Evolutionary conservation across 2,329 filamentous ascomycete genomes (phyloP).

Genomic region (Pyrenophora tritici-repentis): DNA sequence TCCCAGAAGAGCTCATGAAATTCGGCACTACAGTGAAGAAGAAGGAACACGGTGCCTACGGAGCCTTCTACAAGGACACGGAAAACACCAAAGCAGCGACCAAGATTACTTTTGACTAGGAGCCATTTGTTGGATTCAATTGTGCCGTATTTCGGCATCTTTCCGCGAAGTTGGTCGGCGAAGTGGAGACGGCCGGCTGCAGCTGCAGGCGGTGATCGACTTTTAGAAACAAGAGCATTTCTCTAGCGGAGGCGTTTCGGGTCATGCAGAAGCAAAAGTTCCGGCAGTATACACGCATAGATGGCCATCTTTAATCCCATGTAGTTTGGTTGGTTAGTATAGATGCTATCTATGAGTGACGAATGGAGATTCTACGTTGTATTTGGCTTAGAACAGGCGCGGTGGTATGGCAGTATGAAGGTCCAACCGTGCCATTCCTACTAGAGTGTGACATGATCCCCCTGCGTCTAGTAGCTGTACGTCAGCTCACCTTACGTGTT

Average conservation of each 20-base stretch:
- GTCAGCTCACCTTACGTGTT: background rate
- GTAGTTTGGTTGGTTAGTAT: background rate
- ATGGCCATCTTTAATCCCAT: background rate
- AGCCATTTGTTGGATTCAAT: background rate
- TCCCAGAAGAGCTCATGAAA: conserved; percentile 89
- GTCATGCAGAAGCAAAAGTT: conserved; percentile 21
- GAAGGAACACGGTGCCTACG: conserved; percentile 95
- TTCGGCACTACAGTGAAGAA: conserved; percentile 99
- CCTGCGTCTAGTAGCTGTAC: too few relatives aligned
- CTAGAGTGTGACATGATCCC: too few relatives aligned
- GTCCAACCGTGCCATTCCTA: too few relatives aligned
- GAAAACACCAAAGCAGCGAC: conserved; percentile 82
- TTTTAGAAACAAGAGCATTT: conserved; percentile 14
- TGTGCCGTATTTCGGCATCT: conserved; percentile 6
- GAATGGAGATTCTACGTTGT: too few relatives aligned
- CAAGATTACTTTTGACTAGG: conserved; percentile 84
- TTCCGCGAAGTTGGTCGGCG: conserved; percentile 23
- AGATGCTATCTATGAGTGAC: background rate
- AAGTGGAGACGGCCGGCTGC: conserved; percentile 18
- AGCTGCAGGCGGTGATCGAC: conserved; percentile 20
- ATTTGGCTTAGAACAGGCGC: too few relatives aligned
- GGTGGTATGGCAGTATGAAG: too few relatives aligned
- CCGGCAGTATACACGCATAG: conserved; percentile 7
- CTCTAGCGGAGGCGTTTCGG: conserved; percentile 32
- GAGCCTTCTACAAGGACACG: conserved; percentile 92